Conservation (phyloP, 139 green algal genomes). For the Coelastrella sp. region DNA sequence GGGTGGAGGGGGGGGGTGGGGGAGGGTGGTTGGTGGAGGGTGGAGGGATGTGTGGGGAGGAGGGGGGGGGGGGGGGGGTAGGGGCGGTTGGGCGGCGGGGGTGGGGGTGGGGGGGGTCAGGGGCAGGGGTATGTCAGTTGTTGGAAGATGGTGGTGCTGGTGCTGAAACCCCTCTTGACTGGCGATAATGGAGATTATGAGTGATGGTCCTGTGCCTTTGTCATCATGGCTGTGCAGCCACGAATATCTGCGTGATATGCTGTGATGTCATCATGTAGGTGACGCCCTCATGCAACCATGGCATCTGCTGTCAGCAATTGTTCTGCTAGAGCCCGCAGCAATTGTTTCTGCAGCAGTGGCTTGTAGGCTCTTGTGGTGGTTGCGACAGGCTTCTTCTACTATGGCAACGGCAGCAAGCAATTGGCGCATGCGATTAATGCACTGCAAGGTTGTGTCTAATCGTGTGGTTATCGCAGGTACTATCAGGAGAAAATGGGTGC, state of each 20-base stretch:
- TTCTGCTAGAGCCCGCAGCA: neutral
- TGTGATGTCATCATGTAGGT: no score
- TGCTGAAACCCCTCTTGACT: no score
- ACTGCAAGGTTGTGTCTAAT: neutral
- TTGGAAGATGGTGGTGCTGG: neutral
- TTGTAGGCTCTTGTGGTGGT: neutral
- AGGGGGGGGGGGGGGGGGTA: neutral
- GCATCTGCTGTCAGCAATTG: no score
- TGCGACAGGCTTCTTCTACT: neutral
- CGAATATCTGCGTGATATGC: no score
- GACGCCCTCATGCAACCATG: no score
- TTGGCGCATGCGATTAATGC: neutral
- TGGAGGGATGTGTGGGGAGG: neutral
- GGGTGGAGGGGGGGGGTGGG: no score
- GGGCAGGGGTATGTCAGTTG: neutral
- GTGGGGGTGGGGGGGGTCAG: no score
- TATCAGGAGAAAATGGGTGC: conserved; percentile 68
- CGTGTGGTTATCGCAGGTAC: conserved; percentile 43
- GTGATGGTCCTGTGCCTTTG: no score
- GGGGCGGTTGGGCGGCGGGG: neutral
- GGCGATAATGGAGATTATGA: no score
- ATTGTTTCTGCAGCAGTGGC: neutral
- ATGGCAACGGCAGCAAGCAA: neutral
- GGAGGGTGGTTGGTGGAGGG: neutral
- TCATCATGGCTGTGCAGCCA: no score